Conservation (phyloP, 2,329 filamentous ascomycete species). For the Epichloe aotearoae region DNA sequence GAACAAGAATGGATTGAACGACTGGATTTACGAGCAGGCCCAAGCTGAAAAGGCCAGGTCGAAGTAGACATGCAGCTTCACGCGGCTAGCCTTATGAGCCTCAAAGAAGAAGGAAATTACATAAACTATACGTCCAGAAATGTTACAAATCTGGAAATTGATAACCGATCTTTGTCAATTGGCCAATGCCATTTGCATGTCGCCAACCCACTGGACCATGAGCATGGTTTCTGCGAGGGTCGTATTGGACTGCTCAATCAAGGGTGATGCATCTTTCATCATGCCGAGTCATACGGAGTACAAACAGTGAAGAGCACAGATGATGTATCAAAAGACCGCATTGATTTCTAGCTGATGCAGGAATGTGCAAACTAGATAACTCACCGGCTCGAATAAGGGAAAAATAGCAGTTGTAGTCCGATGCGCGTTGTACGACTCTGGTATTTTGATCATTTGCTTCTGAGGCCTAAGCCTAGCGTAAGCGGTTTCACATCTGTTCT, state of each 20-base stretch:
- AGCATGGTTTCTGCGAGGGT: background rate
- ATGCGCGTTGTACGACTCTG: too few relatives aligned
- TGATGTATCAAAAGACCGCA: too few relatives aligned
- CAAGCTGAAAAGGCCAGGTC: conserved; percentile 39
- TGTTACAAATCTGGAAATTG: background rate
- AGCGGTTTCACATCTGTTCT: too few relatives aligned
- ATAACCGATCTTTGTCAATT: background rate
- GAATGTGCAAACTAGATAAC: too few relatives aligned
- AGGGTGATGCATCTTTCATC: too few relatives aligned
- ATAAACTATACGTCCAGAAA: background rate
- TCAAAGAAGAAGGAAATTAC: background rate
- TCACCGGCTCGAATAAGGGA: too few relatives aligned
- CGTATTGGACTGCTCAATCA: background rate
- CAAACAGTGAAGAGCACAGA: background rate
- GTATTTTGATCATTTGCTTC: too few relatives aligned
- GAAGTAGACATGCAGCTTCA: conserved; percentile 3
- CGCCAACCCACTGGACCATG: background rate
- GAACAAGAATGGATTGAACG: conserved; percentile 82
- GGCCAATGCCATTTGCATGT: too few relatives aligned
- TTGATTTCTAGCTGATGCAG: too few relatives aligned
- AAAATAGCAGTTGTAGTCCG: too few relatives aligned
- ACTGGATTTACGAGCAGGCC: conserved; percentile 88
- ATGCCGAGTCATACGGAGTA: background rate
- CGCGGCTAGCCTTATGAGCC: background rate
- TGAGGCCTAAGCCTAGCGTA: too few relatives aligned